phyloP scores from a whole-genome alignment of 768 basidiomycete genomes.

The Podaxis sp. region DNA sequence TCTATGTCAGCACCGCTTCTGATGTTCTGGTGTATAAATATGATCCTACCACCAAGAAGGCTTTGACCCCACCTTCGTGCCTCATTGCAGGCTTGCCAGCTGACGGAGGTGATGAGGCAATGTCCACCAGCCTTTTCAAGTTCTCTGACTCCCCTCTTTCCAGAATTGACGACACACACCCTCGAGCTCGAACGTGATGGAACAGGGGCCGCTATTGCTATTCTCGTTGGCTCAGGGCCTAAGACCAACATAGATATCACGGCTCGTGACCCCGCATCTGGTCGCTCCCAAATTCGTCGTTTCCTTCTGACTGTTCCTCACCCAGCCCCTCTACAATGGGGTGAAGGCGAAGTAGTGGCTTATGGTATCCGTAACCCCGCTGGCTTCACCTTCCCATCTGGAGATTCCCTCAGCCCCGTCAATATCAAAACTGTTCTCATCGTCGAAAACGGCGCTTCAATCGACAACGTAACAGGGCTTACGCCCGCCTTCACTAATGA shows the following conservation, averaged over 20 bases:
- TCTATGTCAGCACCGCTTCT: constrained; percentile 41
- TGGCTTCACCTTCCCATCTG: constrained; percentile 36
- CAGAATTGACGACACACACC: constrained; percentile 44
- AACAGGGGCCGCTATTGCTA: constrained; percentile 16
- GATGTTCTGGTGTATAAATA: constrained; percentile 36
- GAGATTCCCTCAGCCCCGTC: not conserved
- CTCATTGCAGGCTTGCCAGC: constrained; percentile 35
- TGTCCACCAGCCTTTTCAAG: not conserved
- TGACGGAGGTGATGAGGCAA: constrained; percentile 41
- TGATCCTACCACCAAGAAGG: constrained; percentile 30
- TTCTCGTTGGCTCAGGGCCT: constrained; percentile 40
- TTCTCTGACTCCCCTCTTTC: not conserved
- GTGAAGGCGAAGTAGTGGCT: constrained; percentile 35
- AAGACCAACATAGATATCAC: constrained; percentile 41
- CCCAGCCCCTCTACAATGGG: constrained; percentile 24
- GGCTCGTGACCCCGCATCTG: constrained; percentile 40
- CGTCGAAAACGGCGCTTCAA: constrained; percentile 45
- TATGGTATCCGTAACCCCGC: constrained; percentile 47
- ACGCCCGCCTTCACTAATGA: constrained; percentile 42
- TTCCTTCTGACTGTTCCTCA: constrained; percentile 23
- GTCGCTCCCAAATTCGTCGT: constrained; percentile 41
- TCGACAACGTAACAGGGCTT: constrained; percentile 39
- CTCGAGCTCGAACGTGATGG: constrained; percentile 31
- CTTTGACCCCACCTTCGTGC: constrained; percentile 23
- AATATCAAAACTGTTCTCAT: constrained; percentile 27